phyloP scores from a whole-genome alignment of 2,329 filamentous ascomycete genomes.

The Hypoxylon sp. region DNA sequence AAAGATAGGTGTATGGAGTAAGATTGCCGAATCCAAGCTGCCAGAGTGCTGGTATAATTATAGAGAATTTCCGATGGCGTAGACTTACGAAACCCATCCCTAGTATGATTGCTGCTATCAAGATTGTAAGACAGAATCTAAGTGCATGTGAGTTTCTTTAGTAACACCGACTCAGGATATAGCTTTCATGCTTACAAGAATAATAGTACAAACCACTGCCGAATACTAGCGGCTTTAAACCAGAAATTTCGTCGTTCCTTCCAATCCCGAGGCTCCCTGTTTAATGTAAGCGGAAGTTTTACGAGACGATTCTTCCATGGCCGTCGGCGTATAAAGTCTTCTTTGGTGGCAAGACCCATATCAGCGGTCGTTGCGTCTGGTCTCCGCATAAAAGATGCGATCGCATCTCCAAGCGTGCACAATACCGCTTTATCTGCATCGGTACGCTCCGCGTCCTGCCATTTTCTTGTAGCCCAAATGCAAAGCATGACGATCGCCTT shows the following conservation, averaged over 20 bases:
- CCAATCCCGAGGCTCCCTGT: conserved; percentile 25
- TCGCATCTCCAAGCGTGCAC: conserved; percentile 51
- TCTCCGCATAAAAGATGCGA: conserved; percentile 49
- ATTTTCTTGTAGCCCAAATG: conserved; percentile 39
- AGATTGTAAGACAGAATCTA: conserved; percentile 27
- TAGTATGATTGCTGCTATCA: conserved; percentile 30
- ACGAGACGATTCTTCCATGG: conserved; percentile 20
- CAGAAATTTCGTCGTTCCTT: conserved; percentile 16
- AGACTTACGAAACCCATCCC: conserved; percentile 36
- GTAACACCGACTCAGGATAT: neutral
- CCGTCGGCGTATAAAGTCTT: conserved; percentile 22
- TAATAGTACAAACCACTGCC: conserved; percentile 34
- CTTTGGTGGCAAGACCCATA: conserved; percentile 46
- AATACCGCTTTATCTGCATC: conserved; percentile 27
- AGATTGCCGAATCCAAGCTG: conserved; percentile 50
- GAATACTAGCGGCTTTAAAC: conserved; percentile 32
- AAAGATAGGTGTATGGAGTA: conserved; percentile 48
- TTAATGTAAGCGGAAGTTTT: conserved; percentile 17
- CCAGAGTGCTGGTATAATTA: conserved; percentile 47
- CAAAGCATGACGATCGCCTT: conserved; percentile 44
- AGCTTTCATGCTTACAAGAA: conserved; percentile 31
- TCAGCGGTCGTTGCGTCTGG: conserved; percentile 46
- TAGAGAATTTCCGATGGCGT: conserved; percentile 33
- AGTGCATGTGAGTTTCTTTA: conserved; percentile 11
- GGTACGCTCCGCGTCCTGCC: conserved; percentile 16